Evolutionary conservation across 441 rosid genomes (phyloP).

Genomic region (Euphorbia celastroides): DNA sequence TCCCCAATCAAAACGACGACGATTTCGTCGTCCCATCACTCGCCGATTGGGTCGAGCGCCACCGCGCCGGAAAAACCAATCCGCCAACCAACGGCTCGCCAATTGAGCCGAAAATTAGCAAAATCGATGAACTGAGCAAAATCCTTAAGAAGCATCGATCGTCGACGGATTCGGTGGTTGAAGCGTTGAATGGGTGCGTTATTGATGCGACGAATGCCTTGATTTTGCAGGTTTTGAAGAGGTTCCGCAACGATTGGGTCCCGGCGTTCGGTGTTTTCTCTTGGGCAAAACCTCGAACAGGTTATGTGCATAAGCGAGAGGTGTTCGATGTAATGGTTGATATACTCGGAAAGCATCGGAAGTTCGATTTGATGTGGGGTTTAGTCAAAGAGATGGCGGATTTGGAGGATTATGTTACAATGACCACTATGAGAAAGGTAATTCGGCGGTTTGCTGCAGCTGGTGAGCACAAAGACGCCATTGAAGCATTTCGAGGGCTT

Average conservation of each 20-base stretch:
- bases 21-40: slow-evolving; percentile 74
- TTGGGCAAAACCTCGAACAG: slow-evolving; percentile 75
- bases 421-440: slow-evolving; percentile 53
- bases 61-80: slow-evolving; percentile 14
- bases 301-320: slow-evolving; percentile 42
- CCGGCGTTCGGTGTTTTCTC: slow-evolving; percentile 53
- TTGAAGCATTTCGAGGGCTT: slow-evolving; percentile 47
- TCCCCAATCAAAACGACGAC: slow-evolving; percentile 28
- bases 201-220: slow-evolving; percentile 33
- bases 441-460: slow-evolving; percentile 63
- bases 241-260: slow-evolving; percentile 53
- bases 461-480: slow-evolving; percentile 45
- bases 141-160: slow-evolving; percentile 37
- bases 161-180: slow-evolving; percentile 32
- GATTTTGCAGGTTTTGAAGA: slow-evolving; percentile 48
- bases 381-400: slow-evolving; percentile 48
- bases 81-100: slow-evolving; percentile 10
- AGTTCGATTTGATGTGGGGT: slow-evolving; percentile 56
- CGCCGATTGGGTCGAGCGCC: slow-evolving; percentile 46
- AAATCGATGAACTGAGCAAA: slow-evolving; percentile 41
- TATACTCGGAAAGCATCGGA: slow-evolving; percentile 46
- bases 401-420: slow-evolving; percentile 37
- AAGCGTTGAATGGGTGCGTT: slow-evolving; percentile 32
- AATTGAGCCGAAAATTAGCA: slow-evolving; percentile 24
- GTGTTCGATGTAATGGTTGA: slow-evolving; percentile 61